A percentile compares a stretch with the other conserved stretches of the same genome.
phyloP scores from a whole-genome alignment of 352 stramenopile species.

The Pythium apleroticum region DNA sequence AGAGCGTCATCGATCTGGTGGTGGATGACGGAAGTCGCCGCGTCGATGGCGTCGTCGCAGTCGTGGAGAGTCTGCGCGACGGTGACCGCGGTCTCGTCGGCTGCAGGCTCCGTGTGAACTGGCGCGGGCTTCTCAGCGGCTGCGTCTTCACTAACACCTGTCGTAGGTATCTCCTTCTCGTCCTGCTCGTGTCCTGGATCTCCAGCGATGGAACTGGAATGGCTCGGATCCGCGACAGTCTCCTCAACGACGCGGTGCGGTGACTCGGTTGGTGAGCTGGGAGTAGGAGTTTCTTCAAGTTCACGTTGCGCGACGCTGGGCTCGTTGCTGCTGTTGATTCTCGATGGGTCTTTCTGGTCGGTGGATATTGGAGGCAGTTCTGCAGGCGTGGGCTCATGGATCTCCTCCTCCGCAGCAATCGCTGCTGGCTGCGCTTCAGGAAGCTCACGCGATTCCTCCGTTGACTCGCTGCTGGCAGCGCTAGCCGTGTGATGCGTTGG shows the following conservation, averaged over 20 bases:
- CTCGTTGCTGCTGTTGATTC: not conserved
- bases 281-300: too few relatives aligned
- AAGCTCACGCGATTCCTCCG: not conserved
- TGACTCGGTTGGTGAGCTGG: too few relatives aligned
- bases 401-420: not conserved
- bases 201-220: too few relatives aligned
- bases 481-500: not conserved
- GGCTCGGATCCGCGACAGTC: not conserved
- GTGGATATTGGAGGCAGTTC: not conserved
- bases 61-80: conserved; percentile 14
- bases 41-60: conserved; percentile 19
- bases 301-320: not conserved
- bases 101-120: not conserved
- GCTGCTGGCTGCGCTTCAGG: not conserved
- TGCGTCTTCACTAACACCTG: too few relatives aligned
- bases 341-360: not conserved
- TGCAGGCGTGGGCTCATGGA: not conserved
- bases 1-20: conserved; percentile 15
- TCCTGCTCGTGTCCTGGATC: not conserved
- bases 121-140: too few relatives aligned
- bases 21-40: conserved; percentile 5
- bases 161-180: too few relatives aligned
- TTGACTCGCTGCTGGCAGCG: not conserved
- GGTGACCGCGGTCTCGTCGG: not conserved
- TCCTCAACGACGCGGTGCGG: not conserved